Evolutionary conservation across 306 rosid genomes (phyloP), one percentile per base, ranked within the genome.

Genomic region (Castanopsis chinensis): DNA sequence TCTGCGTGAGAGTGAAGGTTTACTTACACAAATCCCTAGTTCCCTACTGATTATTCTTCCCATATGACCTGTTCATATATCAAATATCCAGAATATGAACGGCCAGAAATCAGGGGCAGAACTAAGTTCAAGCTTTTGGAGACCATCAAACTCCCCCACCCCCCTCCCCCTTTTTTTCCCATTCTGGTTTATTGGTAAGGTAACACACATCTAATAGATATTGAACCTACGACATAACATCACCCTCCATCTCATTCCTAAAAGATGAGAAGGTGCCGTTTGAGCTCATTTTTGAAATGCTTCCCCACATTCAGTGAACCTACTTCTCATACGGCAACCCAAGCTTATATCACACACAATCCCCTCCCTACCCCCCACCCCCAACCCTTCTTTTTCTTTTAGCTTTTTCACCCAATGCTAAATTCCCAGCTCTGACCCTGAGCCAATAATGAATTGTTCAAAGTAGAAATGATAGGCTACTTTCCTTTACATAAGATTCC

Each of bases 21-120:
- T 23, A 69, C 51, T 56, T 52, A 52, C 57, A 51, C 32, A n/a
- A 76, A 72, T 71, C 30, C 32, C 74, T 21, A 67, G n/a, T 17
- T 71, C 37, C 43, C 74, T 21, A 72, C 25, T 17, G 53, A 56
- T 55, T 72, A 6, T 12, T 58, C 73, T 54, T 72, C 37, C 21
- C 79, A 59, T 76, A 53, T 5, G 45, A 19, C 45, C 19, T 27
- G 74, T 67, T 71, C 68, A 25, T 28, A 25, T 70, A 70, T 61
- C 37, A 59, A 35, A 63, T 18, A 61, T 33, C 69, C 1, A 27
- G 49, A 51, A 21, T 5, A 14, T 18, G 21, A 64, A 30, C 3
- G 21, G 23, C 70, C 12, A 17, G 43, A 64, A 2, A 64, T 64
- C 41, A 64, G 70, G 17, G 70, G 21, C 45, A 64, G 21, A 64